Conservation (phyloP, 768 basidiomycete genomes). For the Strobilomyces echinocephalus region DNA sequence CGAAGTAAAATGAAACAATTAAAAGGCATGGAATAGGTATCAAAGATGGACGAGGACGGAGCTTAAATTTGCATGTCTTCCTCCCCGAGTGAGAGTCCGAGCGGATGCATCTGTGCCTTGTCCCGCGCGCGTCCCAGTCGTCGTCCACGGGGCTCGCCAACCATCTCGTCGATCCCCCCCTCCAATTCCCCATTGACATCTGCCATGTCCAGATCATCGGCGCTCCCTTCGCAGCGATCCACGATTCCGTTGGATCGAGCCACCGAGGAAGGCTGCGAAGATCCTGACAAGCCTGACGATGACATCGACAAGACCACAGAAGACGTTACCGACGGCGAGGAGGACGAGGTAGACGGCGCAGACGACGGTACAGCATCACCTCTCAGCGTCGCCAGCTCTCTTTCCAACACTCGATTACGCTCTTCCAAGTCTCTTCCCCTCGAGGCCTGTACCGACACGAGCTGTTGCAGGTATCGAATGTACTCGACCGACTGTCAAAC, state of each 20-base stretch:
- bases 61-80: constrained; percentile 16
- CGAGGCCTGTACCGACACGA: constrained; percentile 73
- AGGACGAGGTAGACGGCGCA: constrained; percentile 12
- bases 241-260: not conserved
- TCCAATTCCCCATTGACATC: constrained; percentile 1
- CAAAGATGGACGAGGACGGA: not conserved
- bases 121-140: constrained; percentile 15
- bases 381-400: constrained; percentile 24
- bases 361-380: constrained; percentile 14
- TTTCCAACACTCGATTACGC: constrained; percentile 46
- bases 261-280: constrained; percentile 10
- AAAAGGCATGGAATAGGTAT: not conserved
- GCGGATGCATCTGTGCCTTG: constrained; percentile 8
- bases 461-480: constrained; percentile 77
- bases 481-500: constrained; percentile 42
- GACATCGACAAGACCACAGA: constrained; percentile 18
- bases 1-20: not conserved
- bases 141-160: constrained; percentile 17
- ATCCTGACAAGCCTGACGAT: constrained; percentile 4
- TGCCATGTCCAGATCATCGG: constrained; percentile 21
- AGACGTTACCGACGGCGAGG: constrained; percentile 17
- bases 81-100: constrained; percentile 4
- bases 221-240: not conserved
- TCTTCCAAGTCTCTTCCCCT: constrained; percentile 77
- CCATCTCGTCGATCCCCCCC: not conserved